phyloP scores from a whole-genome alignment of 371 early-diverging fungal genomes.

The Mucor racemosus region DNA sequence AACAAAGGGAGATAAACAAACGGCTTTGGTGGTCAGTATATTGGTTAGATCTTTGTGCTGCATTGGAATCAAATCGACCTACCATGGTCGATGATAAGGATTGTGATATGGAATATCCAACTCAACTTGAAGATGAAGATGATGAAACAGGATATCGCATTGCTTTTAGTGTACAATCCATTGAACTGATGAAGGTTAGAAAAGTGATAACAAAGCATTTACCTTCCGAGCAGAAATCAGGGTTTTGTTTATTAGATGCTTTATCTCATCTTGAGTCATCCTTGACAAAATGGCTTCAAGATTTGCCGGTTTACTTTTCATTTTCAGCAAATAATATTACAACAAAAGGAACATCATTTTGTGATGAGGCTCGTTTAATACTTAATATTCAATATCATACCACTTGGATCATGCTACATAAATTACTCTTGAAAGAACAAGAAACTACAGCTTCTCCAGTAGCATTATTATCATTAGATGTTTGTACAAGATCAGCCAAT shows the following conservation, averaged over 20 bases:
- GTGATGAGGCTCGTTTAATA: slow-evolving; percentile 45
- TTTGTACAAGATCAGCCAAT: slow-evolving; percentile 38
- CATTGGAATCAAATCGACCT: slow-evolving; percentile 51
- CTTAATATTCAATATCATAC: slow-evolving; percentile 49
- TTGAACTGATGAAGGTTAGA: slow-evolving; percentile 60
- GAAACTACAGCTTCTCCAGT: slow-evolving; percentile 40
- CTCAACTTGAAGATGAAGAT: slow-evolving; percentile 46
- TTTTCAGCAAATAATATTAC: slow-evolving; percentile 18
- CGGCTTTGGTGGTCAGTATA: slow-evolving; percentile 69
- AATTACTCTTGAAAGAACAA: slow-evolving; percentile 47
- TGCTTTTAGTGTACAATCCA: slow-evolving; percentile 52
- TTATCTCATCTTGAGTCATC: slow-evolving; percentile 57
- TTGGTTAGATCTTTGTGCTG: slow-evolving; percentile 58
- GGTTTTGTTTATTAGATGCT: slow-evolving; percentile 45
- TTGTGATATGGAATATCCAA: slow-evolving; percentile 61
- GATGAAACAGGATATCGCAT: slow-evolving; percentile 51
- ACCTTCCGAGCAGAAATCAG: slow-evolving; percentile 47
- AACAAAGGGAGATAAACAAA: slow-evolving; percentile 58
- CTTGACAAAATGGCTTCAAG: slow-evolving; percentile 52
- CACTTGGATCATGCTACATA: slow-evolving; percentile 56
- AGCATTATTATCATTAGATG: slow-evolving; percentile 35
- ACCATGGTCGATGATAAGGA: slow-evolving; percentile 66
- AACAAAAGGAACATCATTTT: slow-evolving; percentile 32
- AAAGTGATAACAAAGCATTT: slow-evolving; percentile 58
- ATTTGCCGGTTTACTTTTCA: slow-evolving; percentile 14